Conservation (phyloP, 2,329 filamentous ascomycete genomes). For the Pyrenophora graminea region DNA sequence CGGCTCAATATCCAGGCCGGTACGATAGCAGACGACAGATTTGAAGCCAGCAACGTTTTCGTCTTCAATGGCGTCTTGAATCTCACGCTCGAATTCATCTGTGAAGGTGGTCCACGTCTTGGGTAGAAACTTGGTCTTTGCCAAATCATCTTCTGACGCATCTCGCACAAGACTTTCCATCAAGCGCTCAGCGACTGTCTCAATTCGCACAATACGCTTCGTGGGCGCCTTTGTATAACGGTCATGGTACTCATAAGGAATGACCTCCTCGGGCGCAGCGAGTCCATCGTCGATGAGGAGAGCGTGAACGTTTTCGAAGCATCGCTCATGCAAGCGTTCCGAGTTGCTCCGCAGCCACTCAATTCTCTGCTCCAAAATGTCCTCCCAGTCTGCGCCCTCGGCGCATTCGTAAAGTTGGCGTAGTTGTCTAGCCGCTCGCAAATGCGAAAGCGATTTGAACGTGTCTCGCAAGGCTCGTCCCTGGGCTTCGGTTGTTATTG, state of each 20-base stretch:
- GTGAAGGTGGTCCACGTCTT: constrained; percentile 53
- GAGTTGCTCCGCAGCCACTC: constrained; percentile 53
- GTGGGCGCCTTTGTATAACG: constrained; percentile 66
- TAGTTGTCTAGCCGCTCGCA: constrained; percentile 72
- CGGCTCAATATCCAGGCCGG: constrained; percentile 64
- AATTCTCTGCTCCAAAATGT: constrained; percentile 56
- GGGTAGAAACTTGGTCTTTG: constrained; percentile 38
- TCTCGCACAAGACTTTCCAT: constrained; percentile 56
- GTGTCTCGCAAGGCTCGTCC: constrained; percentile 69
- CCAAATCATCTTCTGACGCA: constrained; percentile 43
- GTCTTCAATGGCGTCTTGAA: constrained; percentile 64
- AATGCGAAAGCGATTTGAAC: constrained; percentile 66
- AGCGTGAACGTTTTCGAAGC: constrained; percentile 72
- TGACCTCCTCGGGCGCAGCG: constrained; percentile 57
- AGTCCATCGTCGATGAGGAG: constrained; percentile 81
- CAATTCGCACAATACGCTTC: constrained; percentile 77
- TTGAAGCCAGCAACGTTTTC: constrained; percentile 78
- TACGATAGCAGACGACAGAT: constrained; percentile 80
- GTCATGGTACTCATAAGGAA: constrained; percentile 63
- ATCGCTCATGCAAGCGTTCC: constrained; percentile 64
- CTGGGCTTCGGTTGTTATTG: constrained; percentile 73
- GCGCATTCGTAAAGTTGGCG: constrained; percentile 65
- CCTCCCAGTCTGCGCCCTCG: constrained; percentile 62
- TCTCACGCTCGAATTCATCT: constrained; percentile 56
- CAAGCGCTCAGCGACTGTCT: constrained; percentile 69